Conservation (phyloP, 2,329 filamentous ascomycete genomes). For the Fusarium cicatricum region DNA sequence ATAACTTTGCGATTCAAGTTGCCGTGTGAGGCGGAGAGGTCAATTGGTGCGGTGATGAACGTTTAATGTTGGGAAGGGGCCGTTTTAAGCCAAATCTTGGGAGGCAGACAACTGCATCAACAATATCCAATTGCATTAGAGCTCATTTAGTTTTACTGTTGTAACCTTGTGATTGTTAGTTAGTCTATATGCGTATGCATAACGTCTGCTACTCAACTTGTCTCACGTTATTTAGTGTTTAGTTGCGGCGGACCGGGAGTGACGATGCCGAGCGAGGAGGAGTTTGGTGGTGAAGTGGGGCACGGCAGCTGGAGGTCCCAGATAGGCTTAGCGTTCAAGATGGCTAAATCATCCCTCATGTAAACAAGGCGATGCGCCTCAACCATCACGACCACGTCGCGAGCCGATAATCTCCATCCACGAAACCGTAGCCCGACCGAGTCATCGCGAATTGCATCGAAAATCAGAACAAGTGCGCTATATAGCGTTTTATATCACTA, state of each 20-base stretch:
- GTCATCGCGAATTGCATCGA: constrained; percentile 25
- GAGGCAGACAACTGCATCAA: too few species aligned
- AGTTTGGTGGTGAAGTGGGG: constrained; percentile 27
- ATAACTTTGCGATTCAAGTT: neutral
- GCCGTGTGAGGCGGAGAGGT: neutral
- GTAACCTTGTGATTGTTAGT: too few species aligned
- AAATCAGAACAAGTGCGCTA: neutral
- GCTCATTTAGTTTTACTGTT: too few species aligned
- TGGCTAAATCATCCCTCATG: constrained; percentile 40
- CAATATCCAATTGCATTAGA: too few species aligned
- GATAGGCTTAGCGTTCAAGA: constrained; percentile 31
- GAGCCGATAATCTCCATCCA: constrained; percentile 35
- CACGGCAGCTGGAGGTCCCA: constrained; percentile 7
- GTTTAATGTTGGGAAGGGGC: too few species aligned
- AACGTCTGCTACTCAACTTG: too few species aligned
- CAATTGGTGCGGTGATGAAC: too few species aligned
- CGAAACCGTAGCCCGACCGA: constrained; percentile 19
- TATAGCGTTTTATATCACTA: neutral
- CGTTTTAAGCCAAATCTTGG: too few species aligned
- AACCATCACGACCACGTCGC: constrained; percentile 39
- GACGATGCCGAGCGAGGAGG: constrained; percentile 16
- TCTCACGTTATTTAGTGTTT: too few species aligned
- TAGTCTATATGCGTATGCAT: too few species aligned
- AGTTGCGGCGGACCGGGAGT: constrained; percentile 6
- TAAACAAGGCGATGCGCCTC: constrained; percentile 44